Base-by-base conservation (phyloP, 2,329 filamentous ascomycete species). In the Pochonia chlamydosporia region DNA sequence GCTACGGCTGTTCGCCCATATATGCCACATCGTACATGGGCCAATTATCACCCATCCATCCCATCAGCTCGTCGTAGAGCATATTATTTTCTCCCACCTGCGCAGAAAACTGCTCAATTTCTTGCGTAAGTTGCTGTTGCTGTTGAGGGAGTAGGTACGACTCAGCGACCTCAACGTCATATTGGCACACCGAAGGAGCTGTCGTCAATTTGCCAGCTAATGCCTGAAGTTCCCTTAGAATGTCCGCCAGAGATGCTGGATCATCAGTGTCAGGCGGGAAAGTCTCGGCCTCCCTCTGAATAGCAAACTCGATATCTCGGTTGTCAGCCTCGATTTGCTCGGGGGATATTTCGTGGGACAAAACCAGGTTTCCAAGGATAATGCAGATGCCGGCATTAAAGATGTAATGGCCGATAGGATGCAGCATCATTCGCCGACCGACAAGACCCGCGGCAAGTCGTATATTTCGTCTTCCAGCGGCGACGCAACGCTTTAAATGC, bases 341-440 rank as follows among this genome's bases (percentile, higher is more conserved):
- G 54, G 13, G 35, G 9, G 59, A 42, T 18, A 50, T 48, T 30
- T 54, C 48, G 18, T 54, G 24, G n/a, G 65, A 59, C 18, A 62
- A 57, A 39, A 72, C 59, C 23, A 75, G 63, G 51, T 70, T 65
- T 49, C 71, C 65, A 44, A 78, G 63, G 46, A 74, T 64, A 30
- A 78, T 62, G 14, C 74, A 63, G 36, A 74, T 63, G 47, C 72
- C 70, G 3, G 74, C 71, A 55, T 74, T 75, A 61, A 76, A 75
- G 31, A 75, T 64, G 53, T 70, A 67, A 58, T 76, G 73, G 42
- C 76, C 60, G 9, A 69, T 68, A 0, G 67, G 62, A 33, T 74
- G 66, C 8, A 73, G 62, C 3, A 74, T 63, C 50, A 68, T 71
- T 13, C 63, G 60, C 24, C 61, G 20, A 60, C 54, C 4, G 63